Base-by-base conservation (phyloP, 2,329 filamentous ascomycete genomes). In the Fusarium sp. region DNA sequence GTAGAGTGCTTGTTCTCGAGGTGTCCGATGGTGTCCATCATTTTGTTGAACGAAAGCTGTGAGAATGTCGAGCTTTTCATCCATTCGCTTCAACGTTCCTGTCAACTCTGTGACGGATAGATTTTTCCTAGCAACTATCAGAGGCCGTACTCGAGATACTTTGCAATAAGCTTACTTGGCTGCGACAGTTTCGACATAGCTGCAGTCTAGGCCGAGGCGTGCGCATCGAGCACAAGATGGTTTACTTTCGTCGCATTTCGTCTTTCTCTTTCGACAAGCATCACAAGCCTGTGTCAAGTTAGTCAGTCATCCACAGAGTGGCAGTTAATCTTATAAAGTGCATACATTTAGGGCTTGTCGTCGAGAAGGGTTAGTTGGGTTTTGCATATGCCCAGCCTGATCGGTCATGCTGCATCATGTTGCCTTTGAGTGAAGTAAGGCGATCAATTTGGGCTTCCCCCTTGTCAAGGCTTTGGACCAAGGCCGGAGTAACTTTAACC, bases 221-320 rank as follows among this genome's bases (percentile, higher is more conserved):
- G 34, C 7, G 36, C 67, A 68, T 31, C 63, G 63, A 15, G 57
- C 55, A 38, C 69, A 70, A 6, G 46, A 17, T 3, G 67, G 67
- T 34, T 65, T 71, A 5, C 13, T 39, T 31, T 70, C 60, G 15
- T 71, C 60, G 22, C 60, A 70, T 70, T 62, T 68, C 1, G 67
- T 70, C 21, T 71, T 70, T 17, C 66, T 38, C 13, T 65, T 59
- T 7, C 63, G 57, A 38, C 66, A 71, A 38, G 60, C 53, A 33
- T 65, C 66, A 21, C 67, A 71, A 28, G 63, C 66, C 68, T 67
- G 34, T 7, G 14, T 14, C 14, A 17, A 28, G 2, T 42, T 22
- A 55, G 22, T 6, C 13, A 2, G 17, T 1, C 17, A 62, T 24
- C 24, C 24, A 7, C 24, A 24, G 24, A 24, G 24, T 24, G 24